These are phyloP conservation scores for Darksidea phi DNA, from an alignment of 495 filamentous ascomycete genomes.

Conservation along the genomic window DNA sequence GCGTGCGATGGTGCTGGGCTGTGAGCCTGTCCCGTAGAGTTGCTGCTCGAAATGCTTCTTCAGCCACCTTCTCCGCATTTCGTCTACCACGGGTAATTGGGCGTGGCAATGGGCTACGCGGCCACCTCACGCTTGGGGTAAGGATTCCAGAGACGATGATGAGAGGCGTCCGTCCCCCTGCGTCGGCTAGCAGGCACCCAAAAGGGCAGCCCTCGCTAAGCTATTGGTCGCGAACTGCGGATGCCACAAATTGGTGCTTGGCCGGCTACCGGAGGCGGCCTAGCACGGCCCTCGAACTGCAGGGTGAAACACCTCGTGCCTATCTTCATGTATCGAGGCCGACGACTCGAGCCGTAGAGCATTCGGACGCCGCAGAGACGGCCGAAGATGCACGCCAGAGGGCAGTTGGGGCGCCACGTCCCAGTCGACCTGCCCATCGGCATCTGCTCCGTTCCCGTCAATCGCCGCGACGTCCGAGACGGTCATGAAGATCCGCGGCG, in stretches of 20 bases:
- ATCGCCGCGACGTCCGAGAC: background rate
- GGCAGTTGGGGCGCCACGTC: background rate
- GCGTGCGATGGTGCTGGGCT: conserved; percentile 4
- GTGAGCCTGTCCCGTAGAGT: too few species aligned
- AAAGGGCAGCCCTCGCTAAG: background rate
- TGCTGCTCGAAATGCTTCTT: too few species aligned
- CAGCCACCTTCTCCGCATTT: background rate
- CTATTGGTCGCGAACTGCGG: background rate
- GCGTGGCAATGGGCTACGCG: background rate
- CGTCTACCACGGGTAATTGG: background rate
- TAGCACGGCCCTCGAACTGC: conserved; percentile 11
- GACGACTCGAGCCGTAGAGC: background rate
- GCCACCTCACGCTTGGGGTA: background rate
- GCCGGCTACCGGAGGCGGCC: background rate
- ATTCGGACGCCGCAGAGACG: background rate
- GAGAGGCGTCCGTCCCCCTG: background rate
- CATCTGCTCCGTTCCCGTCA: background rate
- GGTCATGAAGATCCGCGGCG: background rate
- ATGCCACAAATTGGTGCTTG: background rate
- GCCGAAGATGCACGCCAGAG: background rate
- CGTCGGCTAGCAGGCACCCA: background rate
- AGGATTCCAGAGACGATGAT: too few species aligned
- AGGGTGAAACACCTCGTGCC: conserved; percentile 21
- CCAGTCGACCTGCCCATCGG: background rate
- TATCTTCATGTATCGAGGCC: conserved; percentile 6